These are phyloP conservation scores for Penicillium silybi DNA, from an alignment of 495 filamentous ascomycete genomes.

Conservation along the genomic window DNA sequence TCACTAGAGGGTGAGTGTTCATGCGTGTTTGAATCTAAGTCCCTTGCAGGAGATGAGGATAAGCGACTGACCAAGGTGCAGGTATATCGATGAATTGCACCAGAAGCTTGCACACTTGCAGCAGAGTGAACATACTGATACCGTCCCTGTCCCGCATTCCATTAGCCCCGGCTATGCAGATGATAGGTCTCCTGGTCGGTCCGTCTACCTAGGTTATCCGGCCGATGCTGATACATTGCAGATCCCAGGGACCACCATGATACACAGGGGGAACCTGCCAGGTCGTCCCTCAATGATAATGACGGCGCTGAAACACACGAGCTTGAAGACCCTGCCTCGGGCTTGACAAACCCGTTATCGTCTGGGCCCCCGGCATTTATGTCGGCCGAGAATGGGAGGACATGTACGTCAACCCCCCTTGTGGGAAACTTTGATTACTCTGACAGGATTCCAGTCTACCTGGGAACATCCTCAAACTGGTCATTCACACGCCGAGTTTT, in stretches of 20 bases:
- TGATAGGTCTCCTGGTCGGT: slow-evolving; percentile 11
- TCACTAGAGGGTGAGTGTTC: slow-evolving; percentile 32
- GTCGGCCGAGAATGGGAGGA: slow-evolving; percentile 28
- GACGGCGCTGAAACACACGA: slow-evolving; percentile 11
- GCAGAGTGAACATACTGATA: slow-evolving; percentile 14
- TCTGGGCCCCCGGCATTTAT: slow-evolving; percentile 34
- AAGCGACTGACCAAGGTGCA: slow-evolving; percentile 2
- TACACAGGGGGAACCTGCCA: slow-evolving; percentile 5
- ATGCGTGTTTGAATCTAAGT: neutral
- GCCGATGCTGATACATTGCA: slow-evolving; percentile 7
- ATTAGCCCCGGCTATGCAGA: slow-evolving; percentile 15
- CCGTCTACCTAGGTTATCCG: neutral
- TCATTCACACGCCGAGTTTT: slow-evolving; percentile 41
- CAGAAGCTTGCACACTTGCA: slow-evolving; percentile 27
- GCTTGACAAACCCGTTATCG: slow-evolving; percentile 37
- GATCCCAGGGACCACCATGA: slow-evolving; percentile 17
- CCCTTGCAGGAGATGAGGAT: neutral
- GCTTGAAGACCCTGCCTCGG: slow-evolving; percentile 20
- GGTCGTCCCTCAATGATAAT: slow-evolving; percentile 4
- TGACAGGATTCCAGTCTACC: slow-evolving; percentile 28
- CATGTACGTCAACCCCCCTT: slow-evolving; percentile 18
- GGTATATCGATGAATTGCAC: slow-evolving; percentile 38
- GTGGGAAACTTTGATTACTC: neutral
- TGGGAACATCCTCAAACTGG: slow-evolving; percentile 47
- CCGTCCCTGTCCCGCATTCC: neutral